These are phyloP conservation scores for carrot (Daucus carota) DNA, from an alignment of 129 eudicot genomes.

Conservation along the genomic window DH1_v3.0 NC_030388.2:24263501-24264000, in stretches of 20 bases:
- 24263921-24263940: too few relatives aligned
- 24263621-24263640: conserved; percentile 33
- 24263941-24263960: too few relatives aligned
- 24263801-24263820: too few relatives aligned
- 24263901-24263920: too few relatives aligned
- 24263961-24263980: too few relatives aligned
- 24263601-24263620: conserved; percentile 40
- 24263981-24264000: too few relatives aligned
- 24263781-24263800: neutral
- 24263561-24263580: conserved; percentile 25
- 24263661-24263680: conserved; percentile 31
- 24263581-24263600: conserved; percentile 41
- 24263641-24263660: conserved; percentile 39
- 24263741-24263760: neutral
- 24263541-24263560: conserved; percentile 24
- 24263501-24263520: conserved; percentile 31
- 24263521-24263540: conserved; percentile 20
- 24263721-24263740: too few relatives aligned
- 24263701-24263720: neutral
- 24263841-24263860: too few relatives aligned
- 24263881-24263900: too few relatives aligned
- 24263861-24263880: too few relatives aligned
- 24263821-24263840: too few relatives aligned
- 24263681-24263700: conserved; percentile 5
- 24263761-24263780: too few relatives aligned